Conservation (phyloP, 305 asterid genomes). For the Solanum aculeatissimum region DNA sequence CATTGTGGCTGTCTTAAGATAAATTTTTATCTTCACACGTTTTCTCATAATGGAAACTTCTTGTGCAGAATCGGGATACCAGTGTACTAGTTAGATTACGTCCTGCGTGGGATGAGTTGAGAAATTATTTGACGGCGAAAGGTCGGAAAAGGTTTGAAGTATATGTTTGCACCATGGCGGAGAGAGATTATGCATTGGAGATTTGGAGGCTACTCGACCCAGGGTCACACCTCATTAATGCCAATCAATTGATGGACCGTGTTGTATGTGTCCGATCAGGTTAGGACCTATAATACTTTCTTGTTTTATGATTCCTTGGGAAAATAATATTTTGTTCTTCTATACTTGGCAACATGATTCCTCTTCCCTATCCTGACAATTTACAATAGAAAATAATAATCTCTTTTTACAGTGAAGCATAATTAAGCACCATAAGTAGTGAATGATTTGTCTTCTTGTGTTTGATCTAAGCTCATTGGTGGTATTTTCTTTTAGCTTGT, state of each 20-base stretch:
- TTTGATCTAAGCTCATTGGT: background rate
- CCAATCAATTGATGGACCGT: conserved; percentile 68
- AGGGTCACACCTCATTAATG: conserved; percentile 53
- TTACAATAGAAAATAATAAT: background rate
- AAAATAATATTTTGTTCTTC: background rate
- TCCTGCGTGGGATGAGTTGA: conserved; percentile 98
- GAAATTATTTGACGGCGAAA: conserved; percentile 77
- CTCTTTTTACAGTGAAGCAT: background rate
- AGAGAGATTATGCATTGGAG: conserved; percentile 95
- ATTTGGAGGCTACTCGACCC: conserved; percentile 99
- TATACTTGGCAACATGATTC: background rate
- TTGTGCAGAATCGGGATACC: conserved; percentile 81
- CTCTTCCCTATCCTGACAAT: background rate
- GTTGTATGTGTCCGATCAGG: conserved; percentile 92
- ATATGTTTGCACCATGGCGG: conserved; percentile 97
- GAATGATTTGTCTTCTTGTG: background rate
- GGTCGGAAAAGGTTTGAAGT: conserved; percentile 97
- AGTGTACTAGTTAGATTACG: conserved; percentile 93
- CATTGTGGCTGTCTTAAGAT: background rate
- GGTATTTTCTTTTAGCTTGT: background rate
- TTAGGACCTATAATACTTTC: conserved; percentile 2
- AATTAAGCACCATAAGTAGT: background rate
- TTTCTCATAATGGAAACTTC: conserved; percentile 17
- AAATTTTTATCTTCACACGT: background rate
- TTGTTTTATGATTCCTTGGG: background rate